phyloP scores from a whole-genome alignment of 163 green algal species.

The Dunaliella salina region DNA sequence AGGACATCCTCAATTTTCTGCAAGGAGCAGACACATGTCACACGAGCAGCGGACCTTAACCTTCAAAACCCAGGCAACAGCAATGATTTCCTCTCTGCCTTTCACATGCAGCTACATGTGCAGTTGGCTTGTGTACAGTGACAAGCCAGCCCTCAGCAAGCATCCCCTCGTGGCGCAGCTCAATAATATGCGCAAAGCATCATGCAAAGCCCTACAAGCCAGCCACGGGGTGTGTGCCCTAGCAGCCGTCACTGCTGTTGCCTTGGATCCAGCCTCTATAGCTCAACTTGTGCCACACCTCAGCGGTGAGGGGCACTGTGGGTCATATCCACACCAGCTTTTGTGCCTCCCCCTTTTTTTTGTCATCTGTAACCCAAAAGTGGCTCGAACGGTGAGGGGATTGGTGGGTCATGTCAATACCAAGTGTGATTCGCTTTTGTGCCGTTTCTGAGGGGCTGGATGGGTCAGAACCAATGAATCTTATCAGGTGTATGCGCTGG shows the following conservation, averaged over 20 bases:
- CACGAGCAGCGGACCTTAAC: too few species aligned
- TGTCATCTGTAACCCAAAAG: too few species aligned
- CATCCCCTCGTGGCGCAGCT: not conserved
- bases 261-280: not conserved
- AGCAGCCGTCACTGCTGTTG: not conserved
- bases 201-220: slow-evolving; percentile 1
- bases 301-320: not conserved
- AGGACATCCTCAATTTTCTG: too few species aligned
- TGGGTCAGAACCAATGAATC: too few species aligned
- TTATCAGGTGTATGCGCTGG: too few species aligned
- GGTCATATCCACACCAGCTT: not conserved
- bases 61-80: not conserved
- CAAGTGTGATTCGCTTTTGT: not conserved
- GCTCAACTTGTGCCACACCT: not conserved
- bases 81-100: not conserved
- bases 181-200: slow-evolving; percentile 1
- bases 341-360: not conserved
- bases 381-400: too few species aligned
- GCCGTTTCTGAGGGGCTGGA: not conserved
- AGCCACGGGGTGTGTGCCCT: not conserved
- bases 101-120: not conserved
- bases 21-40: too few species aligned
- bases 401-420: not conserved
- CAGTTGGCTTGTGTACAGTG: not conserved
- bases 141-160: not conserved